These are phyloP conservation scores for Claviceps arundinis DNA, from an alignment of 2,329 filamentous ascomycete genomes.

Conservation along the genomic window DNA sequence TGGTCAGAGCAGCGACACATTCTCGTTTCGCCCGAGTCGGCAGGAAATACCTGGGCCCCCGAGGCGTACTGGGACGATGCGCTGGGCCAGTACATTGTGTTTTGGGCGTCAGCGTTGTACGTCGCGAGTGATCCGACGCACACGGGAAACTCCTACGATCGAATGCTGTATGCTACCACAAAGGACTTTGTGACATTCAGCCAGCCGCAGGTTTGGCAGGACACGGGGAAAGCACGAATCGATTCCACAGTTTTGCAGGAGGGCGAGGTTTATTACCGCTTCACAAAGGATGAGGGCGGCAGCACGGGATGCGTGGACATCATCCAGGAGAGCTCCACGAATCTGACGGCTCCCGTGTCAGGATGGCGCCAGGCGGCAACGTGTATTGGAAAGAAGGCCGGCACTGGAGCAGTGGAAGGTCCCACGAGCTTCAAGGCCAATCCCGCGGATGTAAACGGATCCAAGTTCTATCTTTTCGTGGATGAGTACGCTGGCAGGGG, in stretches of 20 bases:
- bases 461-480: background rate
- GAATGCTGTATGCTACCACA: background rate
- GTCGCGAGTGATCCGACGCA: background rate
- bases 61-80: background rate
- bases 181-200: background rate
- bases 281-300: conserved; percentile 1
- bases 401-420: background rate
- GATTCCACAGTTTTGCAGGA: background rate
- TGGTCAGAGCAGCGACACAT: background rate
- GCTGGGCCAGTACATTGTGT: conserved; percentile 1
- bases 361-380: background rate
- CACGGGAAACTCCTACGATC: background rate
- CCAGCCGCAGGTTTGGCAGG: background rate
- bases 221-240: background rate
- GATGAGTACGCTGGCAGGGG: conserved; percentile 1
- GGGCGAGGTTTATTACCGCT: background rate
- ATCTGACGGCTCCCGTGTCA: background rate
- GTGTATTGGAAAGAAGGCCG: background rate
- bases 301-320: background rate
- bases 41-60: background rate
- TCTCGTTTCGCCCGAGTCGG: background rate
- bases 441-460: background rate
- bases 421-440: conserved; percentile 2
- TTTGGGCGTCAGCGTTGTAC: conserved; percentile 1
- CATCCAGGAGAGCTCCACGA: background rate